Base-by-base conservation (phyloP, 352 stramenopile species). In the Phytophthora pistaciae region DNA sequence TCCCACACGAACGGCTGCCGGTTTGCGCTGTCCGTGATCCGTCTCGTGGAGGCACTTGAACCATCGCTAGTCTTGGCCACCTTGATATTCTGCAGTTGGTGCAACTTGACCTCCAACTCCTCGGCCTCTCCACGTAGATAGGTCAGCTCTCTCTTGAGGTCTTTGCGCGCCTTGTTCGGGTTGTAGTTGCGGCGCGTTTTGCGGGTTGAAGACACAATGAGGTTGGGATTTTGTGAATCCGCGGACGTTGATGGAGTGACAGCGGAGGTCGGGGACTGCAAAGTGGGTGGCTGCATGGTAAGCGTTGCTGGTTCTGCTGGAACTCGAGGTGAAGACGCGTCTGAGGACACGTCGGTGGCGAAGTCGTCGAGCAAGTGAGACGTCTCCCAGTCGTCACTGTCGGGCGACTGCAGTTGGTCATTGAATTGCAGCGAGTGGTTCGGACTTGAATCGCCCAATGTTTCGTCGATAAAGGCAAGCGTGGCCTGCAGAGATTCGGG, bases 121-220 rank as follows among this genome's bases (percentile, higher is more conserved):
- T 56, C 18, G 33, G 61, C 64, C 29, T 77, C 56, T 33, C 21
- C 38, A 7, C 73, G 73, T 4, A 80, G 60, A 29, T 68, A 63
- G n/a, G 56, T 49, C 20, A 77, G 52, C 60, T 77, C 73, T 10
- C 40, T 58, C 31, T 66, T 67, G 36, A 74, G 68, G 4, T 75
- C 69, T 4, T 77, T 64, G 0, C 73, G 64, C 31, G 73, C 73
- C 27, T 77, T 77, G 60, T 77, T 80, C 6, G 73, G 69, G 56
- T 80, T 77, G 49, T 68, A 75, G 20, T 49, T 71, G 40, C 59
- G 70, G 14, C 38, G 50, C 42, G 60, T 74, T 36, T 64, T 70
- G 50, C 33, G 20, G 20, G n/a, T 29, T 9, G n/a, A 2, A 8
- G 58, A 23, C 25, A 29, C 25, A 29, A 29, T 29, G 25, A 29